Percentiles rank a stretch among this genome's conserved stretches.
phyloP scores from a whole-genome alignment of 2,329 filamentous ascomycete genomes.

The Plenodomus biglobosus region DNA sequence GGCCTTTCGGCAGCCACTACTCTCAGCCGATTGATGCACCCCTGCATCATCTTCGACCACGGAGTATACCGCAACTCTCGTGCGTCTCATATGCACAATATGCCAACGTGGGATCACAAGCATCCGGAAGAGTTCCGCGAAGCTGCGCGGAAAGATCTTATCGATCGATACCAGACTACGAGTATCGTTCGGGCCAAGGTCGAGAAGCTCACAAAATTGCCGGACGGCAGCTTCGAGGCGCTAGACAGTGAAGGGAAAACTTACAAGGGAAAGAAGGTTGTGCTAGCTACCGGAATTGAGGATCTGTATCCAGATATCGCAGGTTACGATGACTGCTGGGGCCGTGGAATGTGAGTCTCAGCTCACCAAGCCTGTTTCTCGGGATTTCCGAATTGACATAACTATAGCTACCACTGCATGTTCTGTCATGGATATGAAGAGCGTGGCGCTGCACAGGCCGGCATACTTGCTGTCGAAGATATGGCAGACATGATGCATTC shows the following conservation, averaged over 20 bases:
- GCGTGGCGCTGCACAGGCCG: constrained; percentile 45
- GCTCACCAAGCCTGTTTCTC: too few relatives aligned
- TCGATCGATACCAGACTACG: constrained; percentile 38
- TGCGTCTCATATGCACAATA: constrained; percentile 50
- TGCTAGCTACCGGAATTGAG: constrained; percentile 57
- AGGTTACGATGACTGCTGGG: constrained; percentile 59
- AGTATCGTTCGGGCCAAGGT: constrained; percentile 26
- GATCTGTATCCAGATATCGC: constrained; percentile 55
- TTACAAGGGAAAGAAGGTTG: constrained; percentile 56
- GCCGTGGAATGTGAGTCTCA: too few relatives aligned
- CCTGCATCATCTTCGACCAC: constrained; percentile 49
- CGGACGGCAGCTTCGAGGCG: constrained; percentile 42
- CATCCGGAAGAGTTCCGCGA: constrained; percentile 31
- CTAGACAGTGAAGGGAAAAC: constrained; percentile 47
- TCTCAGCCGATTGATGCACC: constrained; percentile 45
- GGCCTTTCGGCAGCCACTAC: constrained; percentile 47
- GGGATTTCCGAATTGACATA: constrained; percentile 57
- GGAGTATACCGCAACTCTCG: constrained; percentile 48
- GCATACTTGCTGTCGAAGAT: constrained; percentile 29
- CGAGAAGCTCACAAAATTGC: constrained; percentile 23
- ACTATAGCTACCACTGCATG: constrained; percentile 57
- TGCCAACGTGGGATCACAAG: constrained; percentile 34
- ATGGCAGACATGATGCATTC: constrained; percentile 27
- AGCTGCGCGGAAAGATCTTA: constrained; percentile 40
- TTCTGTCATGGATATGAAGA: constrained; percentile 64